Evolutionary conservation across 805 yeast genomes (phyloP), one percentile per base, ranked within the genome.

Genomic region (Ascoidea tarda): DNA sequence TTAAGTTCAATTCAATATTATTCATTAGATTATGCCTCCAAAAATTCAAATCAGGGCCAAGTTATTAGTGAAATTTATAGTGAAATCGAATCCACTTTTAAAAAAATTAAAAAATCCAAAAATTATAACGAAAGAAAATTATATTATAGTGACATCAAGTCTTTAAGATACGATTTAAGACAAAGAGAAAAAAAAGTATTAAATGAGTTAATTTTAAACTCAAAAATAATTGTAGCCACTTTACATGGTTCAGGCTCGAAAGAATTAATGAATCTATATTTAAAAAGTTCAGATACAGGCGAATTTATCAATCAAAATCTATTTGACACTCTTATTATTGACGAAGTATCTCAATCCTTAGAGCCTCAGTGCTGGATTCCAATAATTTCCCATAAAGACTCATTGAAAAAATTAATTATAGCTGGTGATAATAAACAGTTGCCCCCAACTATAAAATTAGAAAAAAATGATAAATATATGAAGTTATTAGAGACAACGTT

Each of bases 351-450:
- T 0, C 99, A 91, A 65, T 76, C 96, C 8, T 67, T 91, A 52
- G 96, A 91, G 61, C 96, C 97, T 1, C 96, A 91, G 58, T 89
- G 97, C 61, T 90, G 97, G 97, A 89, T 91, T 31, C 97, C 99
- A 0, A 55, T 93, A 5, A 72, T 88, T 4, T 75, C 77, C 46
- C 91, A 86, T 60, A 66, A 74, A 12, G 74, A 79, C 6, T 69
- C 73, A 28, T 65, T 78, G 47, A 72, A 73, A 44, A 74, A 81
- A 52, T 64, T 91, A 31, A 77, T 91, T 1, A 74, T 91, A 31
- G 97, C 98, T 0, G 99, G 99, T 51, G 99, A 91, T 63, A 84
- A 90, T 61, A 80, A 80, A 68, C 99, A 91, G 65, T 70, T 91
- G 38, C 91, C 98, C 0, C 97, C 99, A 2, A 87, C 96, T 0